Conservation (phyloP, 2,329 filamentous ascomycete genomes). For the Penicillium sp. region DNA sequence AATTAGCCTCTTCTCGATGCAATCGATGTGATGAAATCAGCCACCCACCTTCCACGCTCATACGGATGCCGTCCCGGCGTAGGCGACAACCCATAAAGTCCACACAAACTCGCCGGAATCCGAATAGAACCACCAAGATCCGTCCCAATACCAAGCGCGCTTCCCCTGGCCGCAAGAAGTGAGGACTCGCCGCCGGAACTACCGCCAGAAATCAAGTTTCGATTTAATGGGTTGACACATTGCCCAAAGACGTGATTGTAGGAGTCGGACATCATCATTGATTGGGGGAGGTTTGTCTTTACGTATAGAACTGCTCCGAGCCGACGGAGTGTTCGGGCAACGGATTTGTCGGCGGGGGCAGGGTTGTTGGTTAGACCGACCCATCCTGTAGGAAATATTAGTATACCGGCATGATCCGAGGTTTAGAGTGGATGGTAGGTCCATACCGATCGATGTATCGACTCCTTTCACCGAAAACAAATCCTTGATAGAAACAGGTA, state of each 20-base stretch:
- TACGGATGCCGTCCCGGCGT: slow-evolving; percentile 47
- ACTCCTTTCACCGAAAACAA: slow-evolving; percentile 32
- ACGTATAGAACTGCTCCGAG: slow-evolving; percentile 34
- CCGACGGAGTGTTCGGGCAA: slow-evolving; percentile 31
- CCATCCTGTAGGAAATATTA: slow-evolving; percentile 26
- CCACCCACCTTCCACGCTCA: slow-evolving; percentile 41
- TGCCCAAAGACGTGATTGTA: slow-evolving; percentile 58
- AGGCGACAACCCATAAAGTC: slow-evolving; percentile 57
- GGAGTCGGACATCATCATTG: slow-evolving; percentile 38
- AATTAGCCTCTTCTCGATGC: background rate
- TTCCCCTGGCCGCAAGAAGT: slow-evolving; percentile 57
- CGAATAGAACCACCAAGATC: slow-evolving; percentile 61
- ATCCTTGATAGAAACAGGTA: slow-evolving; percentile 60
- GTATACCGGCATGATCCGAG: background rate
- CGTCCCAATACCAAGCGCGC: slow-evolving; percentile 60
- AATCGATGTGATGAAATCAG: background rate
- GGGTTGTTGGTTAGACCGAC: slow-evolving; percentile 34
- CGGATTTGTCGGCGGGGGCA: slow-evolving; percentile 29
- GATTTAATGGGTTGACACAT: slow-evolving; percentile 60
- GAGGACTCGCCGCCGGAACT: slow-evolving; percentile 63
- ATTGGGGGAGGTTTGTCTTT: slow-evolving; percentile 35
- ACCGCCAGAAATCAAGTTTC: slow-evolving; percentile 58
- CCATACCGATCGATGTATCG: slow-evolving; percentile 34
- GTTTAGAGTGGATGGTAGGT: background rate
- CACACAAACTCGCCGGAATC: slow-evolving; percentile 63